Base-by-base conservation (phyloP, 208 protist genomes). In the Zelonia costaricensis region DNA sequence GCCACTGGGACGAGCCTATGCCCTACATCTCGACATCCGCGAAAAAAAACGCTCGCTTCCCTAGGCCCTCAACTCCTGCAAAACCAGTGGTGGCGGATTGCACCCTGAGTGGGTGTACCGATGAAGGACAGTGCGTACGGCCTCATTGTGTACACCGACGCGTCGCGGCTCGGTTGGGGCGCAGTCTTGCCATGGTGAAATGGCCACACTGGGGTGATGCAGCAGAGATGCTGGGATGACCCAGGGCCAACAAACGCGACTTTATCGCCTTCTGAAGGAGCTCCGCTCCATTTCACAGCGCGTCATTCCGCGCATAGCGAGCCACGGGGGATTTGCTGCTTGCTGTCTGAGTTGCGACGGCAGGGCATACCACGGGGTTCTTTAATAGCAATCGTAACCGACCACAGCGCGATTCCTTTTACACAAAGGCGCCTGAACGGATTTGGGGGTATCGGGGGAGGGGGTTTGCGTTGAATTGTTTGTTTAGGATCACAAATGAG, bases 81-180 rank as follows among this genome's bases (percentile, higher is more conserved):
- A 5, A 51, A 51, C 31, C n/a, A 36, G 31, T 65, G 59, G 59
- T 55, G 47, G 22, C 20, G 4, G 9, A 55, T 54, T 7, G 10
- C 48, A n/a, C n/a, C 20, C 5, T 28, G 36, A 43, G 33, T 2
- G 36, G 3, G 13, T 6, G 31, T 44, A 9, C 20, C 58, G 16
- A 16, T 27, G 3, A 44, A 64, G 9, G 58, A 64, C 18, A 44
- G 4, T 4, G n/a, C 4, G 31, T 64, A 54, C 46, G 58, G 54
- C 46, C 20, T 8, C 15, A 35, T 64, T 13, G 1, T 3, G 7
- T 66, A 44, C 46, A 66, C 60, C 18, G 60, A 66, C 30, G 60
- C 60, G 28, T 66, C 60, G 38, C 27, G 31, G 38, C 35, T 33
- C 5, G 60, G 60, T 10, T 66, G 60, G 60, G 48, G 60, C 40